Conservation (phyloP, 345 rosid species). For the Adansonia digitata region DNA sequence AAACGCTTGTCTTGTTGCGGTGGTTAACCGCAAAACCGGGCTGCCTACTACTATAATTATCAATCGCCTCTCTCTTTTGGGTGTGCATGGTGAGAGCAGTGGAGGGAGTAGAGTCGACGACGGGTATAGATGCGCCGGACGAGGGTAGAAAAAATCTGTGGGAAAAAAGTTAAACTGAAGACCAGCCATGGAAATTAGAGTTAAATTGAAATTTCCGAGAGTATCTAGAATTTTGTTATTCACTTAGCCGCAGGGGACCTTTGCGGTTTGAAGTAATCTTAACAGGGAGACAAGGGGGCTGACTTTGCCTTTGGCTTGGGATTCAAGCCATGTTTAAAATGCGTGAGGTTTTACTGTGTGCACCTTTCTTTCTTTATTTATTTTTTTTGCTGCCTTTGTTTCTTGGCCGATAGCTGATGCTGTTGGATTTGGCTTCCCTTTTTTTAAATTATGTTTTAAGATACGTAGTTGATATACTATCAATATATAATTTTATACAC, state of each 20-base stretch:
- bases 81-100: neutral
- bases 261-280: neutral
- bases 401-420: no score
- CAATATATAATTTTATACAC: no score
- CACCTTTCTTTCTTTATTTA: no score
- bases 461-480: no score
- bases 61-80: neutral
- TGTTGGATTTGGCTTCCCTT: no score
- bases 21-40: neutral
- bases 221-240: neutral
- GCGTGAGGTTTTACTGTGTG: no score
- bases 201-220: neutral
- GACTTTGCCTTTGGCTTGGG: neutral
- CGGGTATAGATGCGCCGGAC: neutral
- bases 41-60: neutral
- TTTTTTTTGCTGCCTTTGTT: no score
- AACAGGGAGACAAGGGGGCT: neutral
- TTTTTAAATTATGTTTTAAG: no score
- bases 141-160: conserved; percentile 27
- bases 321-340: no score
- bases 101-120: neutral
- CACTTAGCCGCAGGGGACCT: neutral
- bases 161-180: conserved; percentile 52
- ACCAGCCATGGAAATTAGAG: conserved; percentile 6
- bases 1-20: neutral